Percentiles rank a stretch among this genome's conserved stretches.
Conservation (phyloP, 441 rosid genomes). For the Croton setiger region DNA sequence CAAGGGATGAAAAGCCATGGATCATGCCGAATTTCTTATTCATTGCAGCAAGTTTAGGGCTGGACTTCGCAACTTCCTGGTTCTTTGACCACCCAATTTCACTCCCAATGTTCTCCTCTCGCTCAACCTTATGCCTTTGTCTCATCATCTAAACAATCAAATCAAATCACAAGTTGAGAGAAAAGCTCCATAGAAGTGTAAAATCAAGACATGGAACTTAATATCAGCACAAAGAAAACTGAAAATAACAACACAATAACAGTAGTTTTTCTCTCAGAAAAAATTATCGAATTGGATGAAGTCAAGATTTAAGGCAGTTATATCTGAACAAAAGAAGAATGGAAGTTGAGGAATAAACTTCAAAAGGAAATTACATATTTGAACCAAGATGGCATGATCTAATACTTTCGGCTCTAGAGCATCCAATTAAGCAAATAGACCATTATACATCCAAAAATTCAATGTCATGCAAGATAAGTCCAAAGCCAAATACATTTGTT, state of each 20-base stretch:
- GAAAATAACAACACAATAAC: neutral
- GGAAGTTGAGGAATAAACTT: neutral
- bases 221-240: neutral
- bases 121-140: constrained; percentile 82
- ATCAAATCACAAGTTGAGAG: constrained; percentile 4
- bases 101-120: constrained; percentile 57
- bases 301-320: neutral
- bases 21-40: constrained; percentile 89
- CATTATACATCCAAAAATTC: neutral
- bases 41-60: constrained; percentile 77
- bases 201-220: neutral
- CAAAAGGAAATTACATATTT: neutral
- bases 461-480: neutral
- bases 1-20: constrained; percentile 72
- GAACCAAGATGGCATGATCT: neutral
- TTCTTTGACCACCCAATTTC: constrained; percentile 78
- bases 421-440: constrained; percentile 14
- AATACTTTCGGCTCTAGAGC: neutral
- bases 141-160: constrained; percentile 60
- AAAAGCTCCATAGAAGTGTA: neutral
- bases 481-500: neutral
- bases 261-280: neutral
- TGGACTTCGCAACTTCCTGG: constrained; percentile 55
- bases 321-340: neutral
- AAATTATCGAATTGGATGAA: neutral